Evolutionary conservation across 2,329 filamentous ascomycete species (phyloP), one percentile per base, ranked within the genome.

Genomic region (Colletotrichum sp.): DNA sequence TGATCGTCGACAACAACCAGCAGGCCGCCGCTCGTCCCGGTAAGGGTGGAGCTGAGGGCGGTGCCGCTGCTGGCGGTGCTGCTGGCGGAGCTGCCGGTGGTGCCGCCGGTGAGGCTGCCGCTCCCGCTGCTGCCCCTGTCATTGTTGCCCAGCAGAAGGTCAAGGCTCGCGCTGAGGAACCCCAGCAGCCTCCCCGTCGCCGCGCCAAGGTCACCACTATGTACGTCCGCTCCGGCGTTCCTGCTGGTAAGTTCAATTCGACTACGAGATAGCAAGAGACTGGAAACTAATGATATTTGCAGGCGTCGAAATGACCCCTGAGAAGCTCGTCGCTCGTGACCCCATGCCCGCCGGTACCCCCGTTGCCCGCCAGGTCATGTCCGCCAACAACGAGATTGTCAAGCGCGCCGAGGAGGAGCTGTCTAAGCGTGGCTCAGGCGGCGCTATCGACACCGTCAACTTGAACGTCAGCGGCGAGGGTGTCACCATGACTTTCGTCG

Each of bases 401-500:
- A 74, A 76, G 76, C 76, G 76, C 43, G 74, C 70, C 8, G 61
- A 67, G 30, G 67, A 75, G n/a, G 67, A 75, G 28, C 72, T 84
- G 24, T 52, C 36, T 43, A 24, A 65, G 32, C 57, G 70, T 8
- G 61, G 63, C 43, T 38, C 66, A 57, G 78, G 79, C 30, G 80
- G 82, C 13, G 78, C 82, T 74, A 84, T 87, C 26, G 86, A 88
- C 74, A 80, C 83, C 13, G 84, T 88, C 80, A 88, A 87, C 80
- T 80, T 88, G 48, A 88, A 87, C 34, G 86, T 87, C 18, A 84
- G 86, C 67, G 85, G 83, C 57, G 85, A 86, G 79, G 86, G 86
- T n/a, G 80, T 87, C 65, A 87, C 86, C 57, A 86, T 88, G 86
- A 87, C 86, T 2, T 87, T 87, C 79, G 84, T 88, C 34, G 86